Evolutionary conservation across 768 basidiomycete genomes (phyloP).

Genomic region (Hygrocybe punicea): DNA sequence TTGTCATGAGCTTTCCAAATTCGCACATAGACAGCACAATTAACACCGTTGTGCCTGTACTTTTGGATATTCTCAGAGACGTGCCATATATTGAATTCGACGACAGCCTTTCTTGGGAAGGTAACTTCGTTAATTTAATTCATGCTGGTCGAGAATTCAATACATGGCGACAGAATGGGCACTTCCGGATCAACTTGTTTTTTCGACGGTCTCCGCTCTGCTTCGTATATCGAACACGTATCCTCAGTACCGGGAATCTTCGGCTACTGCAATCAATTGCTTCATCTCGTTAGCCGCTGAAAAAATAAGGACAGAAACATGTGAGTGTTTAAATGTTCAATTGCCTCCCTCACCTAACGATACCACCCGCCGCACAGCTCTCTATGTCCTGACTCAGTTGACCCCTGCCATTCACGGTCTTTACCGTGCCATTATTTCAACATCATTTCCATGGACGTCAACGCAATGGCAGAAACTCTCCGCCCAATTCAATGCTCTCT

Average conservation of each 20-base stretch:
- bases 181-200: constrained; percentile 80
- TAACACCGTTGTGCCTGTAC: constrained; percentile 52
- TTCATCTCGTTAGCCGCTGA: constrained; percentile 59
- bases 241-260: constrained; percentile 45
- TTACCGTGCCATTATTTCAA: constrained; percentile 80
- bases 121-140: constrained; percentile 36
- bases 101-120: constrained; percentile 73
- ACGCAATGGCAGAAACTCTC: constrained; percentile 62
- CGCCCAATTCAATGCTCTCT: constrained; percentile 53
- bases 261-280: constrained; percentile 55
- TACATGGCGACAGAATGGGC: constrained; percentile 66
- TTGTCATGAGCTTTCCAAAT: constrained; percentile 62
- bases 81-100: constrained; percentile 78
- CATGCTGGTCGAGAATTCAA: background rate
- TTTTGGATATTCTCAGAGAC: constrained; percentile 67
- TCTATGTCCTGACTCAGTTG: constrained; percentile 68
- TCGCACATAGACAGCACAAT: constrained; percentile 49
- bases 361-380: constrained; percentile 41
- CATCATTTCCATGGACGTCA: constrained; percentile 69
- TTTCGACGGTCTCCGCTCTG: constrained; percentile 71
- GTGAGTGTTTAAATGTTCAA: constrained; percentile 42
- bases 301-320: constrained; percentile 48
- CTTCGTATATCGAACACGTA: constrained; percentile 60
- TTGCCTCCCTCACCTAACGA: background rate
- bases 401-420: constrained; percentile 83